Percentiles rank a stretch among this genome's conserved stretches.
Conservation (phyloP, 768 basidiomycete genomes). For the Austroboletus festivus region DNA sequence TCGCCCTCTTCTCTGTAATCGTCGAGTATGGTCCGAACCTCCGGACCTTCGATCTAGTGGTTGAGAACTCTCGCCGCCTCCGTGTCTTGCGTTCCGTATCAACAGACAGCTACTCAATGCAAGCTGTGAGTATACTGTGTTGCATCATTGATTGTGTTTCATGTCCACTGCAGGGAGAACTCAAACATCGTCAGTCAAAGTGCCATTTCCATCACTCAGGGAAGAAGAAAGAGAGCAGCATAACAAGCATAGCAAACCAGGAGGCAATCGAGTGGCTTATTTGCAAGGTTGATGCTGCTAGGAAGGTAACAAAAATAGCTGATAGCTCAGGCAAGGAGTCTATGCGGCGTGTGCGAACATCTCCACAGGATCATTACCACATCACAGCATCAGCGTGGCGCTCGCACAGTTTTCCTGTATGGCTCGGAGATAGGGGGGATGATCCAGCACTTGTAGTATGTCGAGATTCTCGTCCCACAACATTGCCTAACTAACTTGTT, state of each 20-base stretch:
- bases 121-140: too few species aligned
- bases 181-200: slow-evolving; percentile 33
- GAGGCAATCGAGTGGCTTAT: slow-evolving; percentile 19
- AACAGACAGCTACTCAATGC: too few species aligned
- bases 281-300: slow-evolving; percentile 7
- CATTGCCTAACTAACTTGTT: neutral
- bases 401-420: too few species aligned
- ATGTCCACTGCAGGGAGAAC: slow-evolving; percentile 19
- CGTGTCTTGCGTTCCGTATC: too few species aligned
- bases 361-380: neutral
- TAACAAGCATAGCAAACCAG: slow-evolving; percentile 28
- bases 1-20: too few species aligned
- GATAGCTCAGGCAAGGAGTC: too few species aligned
- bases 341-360: neutral
- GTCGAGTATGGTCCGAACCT: too few species aligned
- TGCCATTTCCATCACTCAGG: slow-evolving; percentile 34
- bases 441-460: neutral
- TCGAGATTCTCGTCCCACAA: too few species aligned
- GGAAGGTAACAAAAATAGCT: neutral
- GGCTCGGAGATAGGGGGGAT: too few species aligned
- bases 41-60: neutral
- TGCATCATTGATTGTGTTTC: too few species aligned
- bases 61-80: too few species aligned
- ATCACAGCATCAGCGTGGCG: too few species aligned
- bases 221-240: slow-evolving; percentile 26